Conservation (phyloP, 495 filamentous ascomycete genomes). For the Penicillium taxi region DNA sequence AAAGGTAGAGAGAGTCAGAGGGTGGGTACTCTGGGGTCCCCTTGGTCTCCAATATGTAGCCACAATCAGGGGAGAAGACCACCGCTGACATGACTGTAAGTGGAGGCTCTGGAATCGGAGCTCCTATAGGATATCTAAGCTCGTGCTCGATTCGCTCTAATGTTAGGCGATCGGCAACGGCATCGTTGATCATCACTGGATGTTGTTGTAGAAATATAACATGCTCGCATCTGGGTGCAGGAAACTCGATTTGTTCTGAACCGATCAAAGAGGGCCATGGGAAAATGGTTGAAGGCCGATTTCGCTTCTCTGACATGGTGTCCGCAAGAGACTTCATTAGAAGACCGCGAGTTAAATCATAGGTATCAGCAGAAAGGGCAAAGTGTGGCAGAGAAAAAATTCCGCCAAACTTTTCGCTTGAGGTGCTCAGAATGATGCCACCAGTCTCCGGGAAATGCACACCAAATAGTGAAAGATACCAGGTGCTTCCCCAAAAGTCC, state of each 20-base stretch:
- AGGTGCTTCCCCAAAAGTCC: slow-evolving; percentile 56
- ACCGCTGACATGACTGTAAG: slow-evolving; percentile 73
- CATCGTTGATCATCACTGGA: slow-evolving; percentile 35
- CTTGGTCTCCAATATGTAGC: slow-evolving; percentile 82
- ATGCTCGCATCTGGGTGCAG: slow-evolving; percentile 76
- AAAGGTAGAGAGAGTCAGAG: slow-evolving; percentile 57
- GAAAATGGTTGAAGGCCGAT: slow-evolving; percentile 41
- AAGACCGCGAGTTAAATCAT: slow-evolving; percentile 55
- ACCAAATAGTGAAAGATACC: slow-evolving; percentile 69
- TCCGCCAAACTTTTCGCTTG: slow-evolving; percentile 85
- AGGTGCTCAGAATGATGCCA: slow-evolving; percentile 70
- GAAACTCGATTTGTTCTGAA: slow-evolving; percentile 47
- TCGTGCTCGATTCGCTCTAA: slow-evolving; percentile 73
- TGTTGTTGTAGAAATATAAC: slow-evolving; percentile 83
- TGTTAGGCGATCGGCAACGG: slow-evolving; percentile 26
- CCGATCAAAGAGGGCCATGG: slow-evolving; percentile 58
- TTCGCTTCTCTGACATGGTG: slow-evolving; percentile 53
- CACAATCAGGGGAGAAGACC: slow-evolving; percentile 90
- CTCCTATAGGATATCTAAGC: slow-evolving; percentile 75
- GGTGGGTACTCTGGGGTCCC: slow-evolving; percentile 64
- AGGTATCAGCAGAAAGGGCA: slow-evolving; percentile 55
- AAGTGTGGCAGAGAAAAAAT: slow-evolving; percentile 86
- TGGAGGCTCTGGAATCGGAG: slow-evolving; percentile 59
- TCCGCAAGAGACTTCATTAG: slow-evolving; percentile 64
- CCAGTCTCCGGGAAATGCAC: slow-evolving; percentile 75